Percentiles rank a stretch among this genome's conserved stretches.
Conservation (phyloP, 2,329 filamentous ascomycete genomes). For the Colletotrichum godetiae region DNA sequence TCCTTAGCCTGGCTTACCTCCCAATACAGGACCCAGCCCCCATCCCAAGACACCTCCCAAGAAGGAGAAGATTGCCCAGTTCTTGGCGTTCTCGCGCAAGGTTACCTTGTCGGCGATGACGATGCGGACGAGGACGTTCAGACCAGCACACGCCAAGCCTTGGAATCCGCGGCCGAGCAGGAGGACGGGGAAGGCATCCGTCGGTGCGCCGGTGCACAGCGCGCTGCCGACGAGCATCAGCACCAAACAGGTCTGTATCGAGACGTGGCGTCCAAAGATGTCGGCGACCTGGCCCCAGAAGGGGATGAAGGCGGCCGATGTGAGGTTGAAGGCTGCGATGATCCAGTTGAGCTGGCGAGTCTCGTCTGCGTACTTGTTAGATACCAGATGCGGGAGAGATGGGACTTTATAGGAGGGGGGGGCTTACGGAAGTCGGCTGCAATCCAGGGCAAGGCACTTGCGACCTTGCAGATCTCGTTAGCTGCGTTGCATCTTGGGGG, state of each 20-base stretch:
- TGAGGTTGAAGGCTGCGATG: constrained; percentile 75
- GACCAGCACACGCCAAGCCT: constrained; percentile 70
- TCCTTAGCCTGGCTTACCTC: constrained; percentile 49
- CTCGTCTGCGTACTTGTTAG: constrained; percentile 50
- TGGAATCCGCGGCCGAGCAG: constrained; percentile 73
- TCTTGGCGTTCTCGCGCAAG: constrained; percentile 69
- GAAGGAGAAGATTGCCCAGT: constrained; percentile 71
- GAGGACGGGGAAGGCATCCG: constrained; percentile 66
- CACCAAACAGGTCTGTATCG: constrained; percentile 71
- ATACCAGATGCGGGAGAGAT: background rate
- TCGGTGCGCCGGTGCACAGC: constrained; percentile 69
- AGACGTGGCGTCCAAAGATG: constrained; percentile 71
- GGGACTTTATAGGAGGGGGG: background rate
- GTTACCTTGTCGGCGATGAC: constrained; percentile 75
- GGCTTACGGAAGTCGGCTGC: constrained; percentile 66
- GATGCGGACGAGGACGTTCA: constrained; percentile 70
- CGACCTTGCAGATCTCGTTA: constrained; percentile 41
- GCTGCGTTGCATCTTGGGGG: background rate
- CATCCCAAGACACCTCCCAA: constrained; percentile 67
- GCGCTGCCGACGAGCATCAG: constrained; percentile 70
- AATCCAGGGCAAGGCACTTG: constrained; percentile 61
- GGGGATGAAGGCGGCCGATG: constrained; percentile 74
- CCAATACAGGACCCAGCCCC: constrained; percentile 70
- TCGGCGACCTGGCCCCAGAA: constrained; percentile 74
- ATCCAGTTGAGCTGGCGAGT: constrained; percentile 75